Evolutionary conservation across 306 rosid genomes (phyloP).

Genomic region (Vigna hirtella): DNA sequence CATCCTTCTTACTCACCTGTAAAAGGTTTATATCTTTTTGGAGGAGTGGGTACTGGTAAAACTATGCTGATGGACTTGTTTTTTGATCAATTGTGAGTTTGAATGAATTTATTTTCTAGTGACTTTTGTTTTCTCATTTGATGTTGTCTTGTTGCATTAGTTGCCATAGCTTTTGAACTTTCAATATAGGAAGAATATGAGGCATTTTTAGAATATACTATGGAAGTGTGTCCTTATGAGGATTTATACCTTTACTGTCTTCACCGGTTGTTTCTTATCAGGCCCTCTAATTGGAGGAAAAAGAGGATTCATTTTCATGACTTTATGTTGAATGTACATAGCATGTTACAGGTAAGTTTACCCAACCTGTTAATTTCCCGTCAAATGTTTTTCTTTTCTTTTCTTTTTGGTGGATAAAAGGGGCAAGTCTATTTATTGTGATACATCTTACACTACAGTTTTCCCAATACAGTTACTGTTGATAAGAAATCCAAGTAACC

Average conservation of each 20-base stretch:
- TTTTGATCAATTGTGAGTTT: slow-evolving; percentile 86
- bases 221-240: slow-evolving; percentile 34
- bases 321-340: slow-evolving; percentile 93
- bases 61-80: slow-evolving; percentile 99
- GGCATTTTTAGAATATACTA: slow-evolving; percentile 35
- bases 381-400: background rate
- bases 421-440: background rate
- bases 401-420: slow-evolving; percentile 15
- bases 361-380: slow-evolving; percentile 23
- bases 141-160: slow-evolving; percentile 24
- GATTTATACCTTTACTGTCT: slow-evolving; percentile 27
- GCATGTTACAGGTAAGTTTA: slow-evolving; percentile 83
- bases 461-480: slow-evolving; percentile 18
- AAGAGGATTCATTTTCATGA: slow-evolving; percentile 98
- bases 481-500: background rate
- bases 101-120: slow-evolving; percentile 31
- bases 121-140: slow-evolving; percentile 11
- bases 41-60: slow-evolving; percentile 99
- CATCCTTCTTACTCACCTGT: slow-evolving; percentile 84
- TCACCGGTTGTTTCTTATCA: slow-evolving; percentile 46
- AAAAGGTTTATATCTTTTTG: slow-evolving; percentile 90
- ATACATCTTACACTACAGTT: background rate
- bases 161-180: slow-evolving; percentile 30
- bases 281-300: slow-evolving; percentile 86
- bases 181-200: slow-evolving; percentile 20